phyloP scores from a whole-genome alignment of 78 protist species.

The Dictyostelium purpureum region DNA sequence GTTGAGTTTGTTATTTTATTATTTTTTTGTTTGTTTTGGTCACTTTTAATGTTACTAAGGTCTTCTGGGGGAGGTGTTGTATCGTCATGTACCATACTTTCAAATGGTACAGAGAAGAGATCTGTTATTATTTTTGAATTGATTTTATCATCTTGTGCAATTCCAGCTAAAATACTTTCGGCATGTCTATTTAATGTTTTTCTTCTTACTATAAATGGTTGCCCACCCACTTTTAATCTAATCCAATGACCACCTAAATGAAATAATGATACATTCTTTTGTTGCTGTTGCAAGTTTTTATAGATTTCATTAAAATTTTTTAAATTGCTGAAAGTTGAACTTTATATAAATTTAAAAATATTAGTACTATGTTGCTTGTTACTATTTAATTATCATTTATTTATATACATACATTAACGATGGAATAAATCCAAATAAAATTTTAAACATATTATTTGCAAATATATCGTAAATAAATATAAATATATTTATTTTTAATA shows the following conservation, averaged over 20 bases:
- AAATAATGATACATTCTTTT: slow-evolving; percentile 58
- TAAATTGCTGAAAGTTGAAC: slow-evolving; percentile 49
- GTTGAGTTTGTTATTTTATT: background rate
- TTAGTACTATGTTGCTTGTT: too few species aligned
- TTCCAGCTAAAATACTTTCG: slow-evolving; percentile 8
- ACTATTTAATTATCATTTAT: background rate
- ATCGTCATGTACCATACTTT: background rate
- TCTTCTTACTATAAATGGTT: slow-evolving; percentile 63
- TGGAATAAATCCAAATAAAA: background rate
- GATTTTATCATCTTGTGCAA: slow-evolving; percentile 47
- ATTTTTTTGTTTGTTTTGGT: background rate
- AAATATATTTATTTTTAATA: too few species aligned
- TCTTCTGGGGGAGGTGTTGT: background rate
- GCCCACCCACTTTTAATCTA: slow-evolving; percentile 56
- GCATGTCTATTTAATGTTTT: slow-evolving; percentile 38
- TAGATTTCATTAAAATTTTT: slow-evolving; percentile 44
- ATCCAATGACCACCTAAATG: slow-evolving; percentile 80
- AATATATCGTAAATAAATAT: too few species aligned
- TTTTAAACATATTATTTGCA: background rate
- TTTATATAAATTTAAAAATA: background rate
- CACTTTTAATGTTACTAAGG: too few species aligned
- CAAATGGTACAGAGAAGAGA: slow-evolving; percentile 23
- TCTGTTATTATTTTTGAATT: slow-evolving; percentile 22
- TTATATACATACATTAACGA: background rate
- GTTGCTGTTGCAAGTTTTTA: slow-evolving; percentile 24